Evolutionary conservation across 2,329 filamentous ascomycete species (phyloP), one percentile per base, ranked within the genome.

Genomic region (Chrysoporthe puriensis): DNA sequence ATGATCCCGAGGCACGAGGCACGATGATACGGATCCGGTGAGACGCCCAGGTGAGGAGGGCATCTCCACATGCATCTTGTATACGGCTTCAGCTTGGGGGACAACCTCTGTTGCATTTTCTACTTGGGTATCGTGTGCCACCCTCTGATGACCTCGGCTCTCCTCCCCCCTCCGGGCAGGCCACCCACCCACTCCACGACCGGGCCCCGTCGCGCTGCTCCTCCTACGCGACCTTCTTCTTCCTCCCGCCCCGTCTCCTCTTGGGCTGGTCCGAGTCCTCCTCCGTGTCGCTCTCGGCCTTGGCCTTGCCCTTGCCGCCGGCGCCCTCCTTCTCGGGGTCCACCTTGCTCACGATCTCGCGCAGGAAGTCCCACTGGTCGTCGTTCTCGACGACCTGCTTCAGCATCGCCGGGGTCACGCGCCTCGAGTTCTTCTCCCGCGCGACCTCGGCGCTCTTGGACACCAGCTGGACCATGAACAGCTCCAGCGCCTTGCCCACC

Each of bases 381-480:
- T 97, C 93, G 36, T 89, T 90, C 77, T 91, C 88, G 52, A 99
- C 90, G 13, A 96, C 95, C 71, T 92, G 89, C 82, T 98, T 98
- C 72, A 99, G 86, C 85, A 98, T 97, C 66, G 90, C 85, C 1
- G 94, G 93, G 18, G 93, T 94, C 72, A 99, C 92, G 71, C 94
- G 89, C 81, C 97, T 97, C 0, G 93, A 94, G 71, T 90, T 92
- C 77, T 92, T 93, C 69, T 91, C 87, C 73, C 88, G 89, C 62
- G 96, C 95, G 73, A 97, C 90, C 63, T 91, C 88, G 60, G 96
- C 94, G 67, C 94, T 94, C 77, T 94, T 95, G 40, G 90, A 90
- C 70, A 98, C 95, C 66, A 99, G 86, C 54, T 93, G 90, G 71
- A 98, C 93, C 96, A 99, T 99, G 78, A 99, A 99, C 9, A 99